A percentile compares a stretch with the other conserved stretches of the same genome.
Conservation (phyloP, 116 monocot species). For the Cymodocea nodosa region DNA sequence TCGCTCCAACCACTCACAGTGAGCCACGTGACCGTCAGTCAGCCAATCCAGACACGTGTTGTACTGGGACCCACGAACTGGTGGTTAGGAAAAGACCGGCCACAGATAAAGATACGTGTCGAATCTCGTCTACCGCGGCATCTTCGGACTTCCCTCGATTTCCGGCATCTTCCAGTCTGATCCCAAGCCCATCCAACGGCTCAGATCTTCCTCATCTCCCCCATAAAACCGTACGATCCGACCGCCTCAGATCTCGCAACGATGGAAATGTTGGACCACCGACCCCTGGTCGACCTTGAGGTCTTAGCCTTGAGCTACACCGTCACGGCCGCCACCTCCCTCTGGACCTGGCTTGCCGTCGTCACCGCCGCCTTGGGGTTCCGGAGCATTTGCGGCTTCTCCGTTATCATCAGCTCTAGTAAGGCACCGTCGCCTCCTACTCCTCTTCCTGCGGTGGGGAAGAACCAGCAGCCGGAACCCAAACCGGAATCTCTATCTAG, state of each 20-base stretch:
- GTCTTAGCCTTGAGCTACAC: conserved; percentile 14
- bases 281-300: conserved; percentile 13
- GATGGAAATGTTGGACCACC: conserved; percentile 22
- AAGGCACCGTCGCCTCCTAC: not conserved
- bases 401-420: conserved; percentile 5
- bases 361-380: conserved; percentile 30
- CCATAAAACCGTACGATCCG: not conserved
- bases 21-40: too few relatives aligned
- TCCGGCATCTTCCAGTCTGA: conserved; percentile 20
- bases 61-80: too few relatives aligned
- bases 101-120: too few relatives aligned
- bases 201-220: not conserved
- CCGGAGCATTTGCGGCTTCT: conserved; percentile 19
- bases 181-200: conserved; percentile 26
- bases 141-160: conserved; percentile 15
- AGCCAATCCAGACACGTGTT: too few relatives aligned
- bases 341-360: conserved; percentile 28
- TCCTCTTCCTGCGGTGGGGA: not conserved
- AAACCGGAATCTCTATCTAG: not conserved
- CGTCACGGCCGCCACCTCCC: conserved; percentile 12
- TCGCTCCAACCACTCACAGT: too few relatives aligned
- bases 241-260: too few relatives aligned
- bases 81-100: too few relatives aligned
- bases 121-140: too few relatives aligned
- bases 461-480: too few relatives aligned